A percentile compares a stretch with the other conserved stretches of the same genome.
Conservation (phyloP, 192 early-diverging fungal genomes). For the Diversispora epigaea region DNA sequence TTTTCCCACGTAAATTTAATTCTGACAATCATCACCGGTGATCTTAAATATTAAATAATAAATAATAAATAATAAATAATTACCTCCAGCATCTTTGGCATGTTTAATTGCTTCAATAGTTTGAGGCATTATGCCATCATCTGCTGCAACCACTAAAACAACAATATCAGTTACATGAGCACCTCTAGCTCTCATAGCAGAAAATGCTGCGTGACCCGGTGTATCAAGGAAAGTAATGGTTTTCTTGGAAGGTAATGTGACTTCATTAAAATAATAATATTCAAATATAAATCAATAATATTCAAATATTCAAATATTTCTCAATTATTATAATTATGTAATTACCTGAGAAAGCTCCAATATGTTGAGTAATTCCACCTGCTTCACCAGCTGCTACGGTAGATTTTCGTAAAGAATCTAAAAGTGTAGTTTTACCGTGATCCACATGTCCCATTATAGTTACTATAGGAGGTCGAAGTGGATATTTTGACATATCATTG, state of each 20-base stretch:
- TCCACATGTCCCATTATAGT: slow-evolving; percentile 99
- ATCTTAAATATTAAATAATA: too few relatives aligned
- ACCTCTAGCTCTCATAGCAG: slow-evolving; percentile 91
- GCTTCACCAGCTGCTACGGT: slow-evolving; percentile 90
- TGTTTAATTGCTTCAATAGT: slow-evolving; percentile 94
- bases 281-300: background rate
- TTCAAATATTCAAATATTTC: background rate
- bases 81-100: slow-evolving; percentile 68
- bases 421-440: slow-evolving; percentile 83
- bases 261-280: slow-evolving; percentile 22
- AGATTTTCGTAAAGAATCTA: slow-evolving; percentile 89
- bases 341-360: slow-evolving; percentile 88
- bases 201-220: slow-evolving; percentile 95
- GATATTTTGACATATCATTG: slow-evolving; percentile 71
- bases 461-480: slow-evolving; percentile 84
- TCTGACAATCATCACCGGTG: too few relatives aligned
- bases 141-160: slow-evolving; percentile 94
- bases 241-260: slow-evolving; percentile 63
- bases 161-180: slow-evolving; percentile 94
- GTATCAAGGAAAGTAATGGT: slow-evolving; percentile 95
- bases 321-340: background rate
- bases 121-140: slow-evolving; percentile 98
- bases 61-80: background rate
- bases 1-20: too few relatives aligned
- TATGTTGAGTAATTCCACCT: slow-evolving; percentile 98